Evolutionary conservation across 2,329 filamentous ascomycete genomes (phyloP).

Genomic region (Fusarium sarcochroum): DNA sequence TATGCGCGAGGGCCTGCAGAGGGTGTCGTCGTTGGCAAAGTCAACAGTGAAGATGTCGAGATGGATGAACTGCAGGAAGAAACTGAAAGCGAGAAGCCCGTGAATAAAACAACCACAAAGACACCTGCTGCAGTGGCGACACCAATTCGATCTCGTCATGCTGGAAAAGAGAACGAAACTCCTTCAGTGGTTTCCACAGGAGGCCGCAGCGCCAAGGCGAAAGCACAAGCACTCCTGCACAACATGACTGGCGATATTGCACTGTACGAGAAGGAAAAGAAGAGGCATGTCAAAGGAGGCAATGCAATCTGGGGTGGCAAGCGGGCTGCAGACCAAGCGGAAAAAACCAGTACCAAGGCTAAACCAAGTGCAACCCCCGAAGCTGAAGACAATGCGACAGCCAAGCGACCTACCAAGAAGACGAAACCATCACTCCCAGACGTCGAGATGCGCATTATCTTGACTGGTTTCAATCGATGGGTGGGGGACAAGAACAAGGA

Average conservation of each 20-base stretch:
- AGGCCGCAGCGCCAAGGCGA: conserved; percentile 89
- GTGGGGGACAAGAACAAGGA: conserved; percentile 79
- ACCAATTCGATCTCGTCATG: conserved; percentile 59
- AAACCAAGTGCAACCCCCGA: conserved; percentile 62
- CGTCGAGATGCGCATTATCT: conserved; percentile 80
- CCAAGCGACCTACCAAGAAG: conserved; percentile 71
- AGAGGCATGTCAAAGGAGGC: conserved; percentile 70
- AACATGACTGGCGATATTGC: conserved; percentile 86
- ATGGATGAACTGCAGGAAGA: conserved; percentile 62
- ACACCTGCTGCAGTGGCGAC: conserved; percentile 52
- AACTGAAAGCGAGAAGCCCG: conserved; percentile 50
- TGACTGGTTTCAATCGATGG: conserved; percentile 91
- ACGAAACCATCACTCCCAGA: conserved; percentile 71
- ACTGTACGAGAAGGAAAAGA: conserved; percentile 93
- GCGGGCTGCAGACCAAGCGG: conserved; percentile 70
- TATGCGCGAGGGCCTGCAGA: conserved; percentile 62
- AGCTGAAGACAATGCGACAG: conserved; percentile 61
- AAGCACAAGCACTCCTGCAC: conserved; percentile 83
- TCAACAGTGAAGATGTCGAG: conserved; percentile 55
- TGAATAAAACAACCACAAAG: conserved; percentile 47
- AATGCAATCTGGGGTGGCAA: conserved; percentile 72
- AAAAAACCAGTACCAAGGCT: conserved; percentile 64
- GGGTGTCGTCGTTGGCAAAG: conserved; percentile 61
- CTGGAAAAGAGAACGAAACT: conserved; percentile 86
- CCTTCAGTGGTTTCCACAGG: conserved; percentile 77